phyloP scores from a whole-genome alignment of 176 grass and related monocot species.

The Luzula sylvatica region DNA sequence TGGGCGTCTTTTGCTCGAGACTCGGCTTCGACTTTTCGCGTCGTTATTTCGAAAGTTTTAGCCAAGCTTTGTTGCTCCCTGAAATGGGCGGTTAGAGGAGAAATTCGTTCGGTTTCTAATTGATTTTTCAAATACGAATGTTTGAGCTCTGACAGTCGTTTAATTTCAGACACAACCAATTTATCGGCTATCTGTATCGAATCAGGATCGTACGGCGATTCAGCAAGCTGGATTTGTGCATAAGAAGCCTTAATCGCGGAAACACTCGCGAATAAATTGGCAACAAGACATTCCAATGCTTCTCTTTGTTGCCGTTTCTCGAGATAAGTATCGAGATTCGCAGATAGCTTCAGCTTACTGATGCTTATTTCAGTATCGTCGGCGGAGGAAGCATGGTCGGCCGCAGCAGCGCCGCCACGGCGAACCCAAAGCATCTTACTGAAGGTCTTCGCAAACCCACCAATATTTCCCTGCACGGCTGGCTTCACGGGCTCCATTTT shows the following conservation, averaged over 20 bases:
- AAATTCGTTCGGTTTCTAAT: constrained; percentile 28
- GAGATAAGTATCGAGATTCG: constrained; percentile 34
- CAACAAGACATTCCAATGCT: constrained; percentile 39
- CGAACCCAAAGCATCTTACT: constrained; percentile 63
- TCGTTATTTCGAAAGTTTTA: constrained; percentile 84
- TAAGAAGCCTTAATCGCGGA: constrained; percentile 93
- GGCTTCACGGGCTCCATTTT: constrained; percentile 27
- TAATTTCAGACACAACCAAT: constrained; percentile 68
- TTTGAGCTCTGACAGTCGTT: constrained; percentile 68
- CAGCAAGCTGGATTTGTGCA: constrained; percentile 84
- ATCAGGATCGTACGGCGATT: constrained; percentile 70
- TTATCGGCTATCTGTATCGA: constrained; percentile 59
- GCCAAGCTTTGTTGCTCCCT: constrained; percentile 76
- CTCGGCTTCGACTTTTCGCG: constrained; percentile 60
- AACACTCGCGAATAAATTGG: constrained; percentile 60
- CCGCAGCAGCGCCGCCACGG: neutral
- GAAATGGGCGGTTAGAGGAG: constrained; percentile 43
- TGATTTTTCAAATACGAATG: constrained; percentile 49
- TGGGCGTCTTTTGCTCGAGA: constrained; percentile 38
- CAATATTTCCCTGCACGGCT: constrained; percentile 20
- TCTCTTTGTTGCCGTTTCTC: constrained; percentile 17
- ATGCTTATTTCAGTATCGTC: constrained; percentile 14
- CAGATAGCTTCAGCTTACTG: constrained; percentile 64
- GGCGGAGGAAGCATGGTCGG: neutral
- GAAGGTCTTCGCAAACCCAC: constrained; percentile 38